Evolutionary conservation across 352 stramenopile genomes (phyloP).

Genomic region (Peronospora destructor): DNA sequence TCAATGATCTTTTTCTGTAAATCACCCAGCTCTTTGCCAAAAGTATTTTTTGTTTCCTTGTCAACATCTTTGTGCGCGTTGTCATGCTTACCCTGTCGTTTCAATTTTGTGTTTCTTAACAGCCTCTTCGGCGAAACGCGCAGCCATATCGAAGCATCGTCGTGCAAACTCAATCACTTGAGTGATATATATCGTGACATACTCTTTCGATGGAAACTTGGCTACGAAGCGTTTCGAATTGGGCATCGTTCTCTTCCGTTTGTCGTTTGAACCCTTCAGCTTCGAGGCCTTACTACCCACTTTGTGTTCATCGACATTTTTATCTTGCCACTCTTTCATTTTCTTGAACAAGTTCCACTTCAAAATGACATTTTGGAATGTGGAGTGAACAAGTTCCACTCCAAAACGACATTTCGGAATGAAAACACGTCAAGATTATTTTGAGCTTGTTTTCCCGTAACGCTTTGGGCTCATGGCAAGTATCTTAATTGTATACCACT

Average conservation of each 20-base stretch:
- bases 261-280: conserved; percentile 8
- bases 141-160: conserved; percentile 62
- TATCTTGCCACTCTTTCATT: conserved; percentile 49
- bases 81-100: conserved; percentile 1
- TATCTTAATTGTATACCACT: conserved; percentile 24
- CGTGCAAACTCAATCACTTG: conserved; percentile 59
- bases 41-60: conserved; percentile 12
- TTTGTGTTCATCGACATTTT: conserved; percentile 13
- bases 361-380: conserved; percentile 40
- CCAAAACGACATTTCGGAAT: conserved; percentile 38
- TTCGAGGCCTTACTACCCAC: conserved; percentile 1
- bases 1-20: conserved; percentile 38
- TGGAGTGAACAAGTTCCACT: conserved; percentile 35
- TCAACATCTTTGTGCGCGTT: conserved; percentile 2
- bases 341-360: conserved; percentile 36
- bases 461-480: not conserved
- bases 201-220: conserved; percentile 40
- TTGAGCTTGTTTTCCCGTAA: not conserved
- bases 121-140: conserved; percentile 23
- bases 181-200: conserved; percentile 35
- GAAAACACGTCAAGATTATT: conserved; percentile 7
- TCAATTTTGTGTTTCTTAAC: conserved; percentile 12
- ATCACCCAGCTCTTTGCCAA: conserved; percentile 26
- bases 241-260: not conserved
- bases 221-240: not conserved